A percentile compares a stretch with the other conserved stretches of the same genome.
Conservation (phyloP, 2,329 filamentous ascomycete genomes). For the Botrytis deweyae region DNA sequence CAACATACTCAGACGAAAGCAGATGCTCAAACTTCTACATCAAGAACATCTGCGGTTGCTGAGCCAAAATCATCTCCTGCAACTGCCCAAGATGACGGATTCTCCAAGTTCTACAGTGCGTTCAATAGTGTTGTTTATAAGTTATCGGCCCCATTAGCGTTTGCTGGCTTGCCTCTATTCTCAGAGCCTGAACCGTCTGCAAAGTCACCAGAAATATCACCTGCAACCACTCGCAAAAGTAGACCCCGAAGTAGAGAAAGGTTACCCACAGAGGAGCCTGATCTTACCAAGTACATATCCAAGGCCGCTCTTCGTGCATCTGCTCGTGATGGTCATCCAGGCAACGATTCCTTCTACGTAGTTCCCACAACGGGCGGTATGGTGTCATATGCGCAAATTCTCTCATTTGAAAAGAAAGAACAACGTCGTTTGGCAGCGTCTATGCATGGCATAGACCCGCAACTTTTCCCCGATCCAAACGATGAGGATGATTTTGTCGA, state of each 20-base stretch:
- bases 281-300: constrained; percentile 81
- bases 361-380: constrained; percentile 91
- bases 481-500: constrained; percentile 89
- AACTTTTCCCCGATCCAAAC: constrained; percentile 50
- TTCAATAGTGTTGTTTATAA: constrained; percentile 87
- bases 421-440: constrained; percentile 58
- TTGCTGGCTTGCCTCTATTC: constrained; percentile 82
- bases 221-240: constrained; percentile 40
- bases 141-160: constrained; percentile 86
- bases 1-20: constrained; percentile 36
- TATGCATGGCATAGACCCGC: constrained; percentile 41
- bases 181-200: constrained; percentile 46
- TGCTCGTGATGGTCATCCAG: constrained; percentile 62
- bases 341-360: constrained; percentile 83
- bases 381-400: constrained; percentile 87
- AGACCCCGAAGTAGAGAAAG: constrained; percentile 30
- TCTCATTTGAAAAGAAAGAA: constrained; percentile 68
- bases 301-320: constrained; percentile 80
- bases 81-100: constrained; percentile 67
- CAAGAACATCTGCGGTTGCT: constrained; percentile 39
- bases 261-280: constrained; percentile 56
- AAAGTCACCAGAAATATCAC: constrained; percentile 41
- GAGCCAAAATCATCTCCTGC: constrained; percentile 31
- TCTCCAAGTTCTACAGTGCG: constrained; percentile 86
- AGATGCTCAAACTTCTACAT: constrained; percentile 31